A percentile compares a stretch with the other conserved stretches of the same genome.
Conservation (phyloP, 495 filamentous ascomycete species). For the Penicillium cosmopolitanum region DNA sequence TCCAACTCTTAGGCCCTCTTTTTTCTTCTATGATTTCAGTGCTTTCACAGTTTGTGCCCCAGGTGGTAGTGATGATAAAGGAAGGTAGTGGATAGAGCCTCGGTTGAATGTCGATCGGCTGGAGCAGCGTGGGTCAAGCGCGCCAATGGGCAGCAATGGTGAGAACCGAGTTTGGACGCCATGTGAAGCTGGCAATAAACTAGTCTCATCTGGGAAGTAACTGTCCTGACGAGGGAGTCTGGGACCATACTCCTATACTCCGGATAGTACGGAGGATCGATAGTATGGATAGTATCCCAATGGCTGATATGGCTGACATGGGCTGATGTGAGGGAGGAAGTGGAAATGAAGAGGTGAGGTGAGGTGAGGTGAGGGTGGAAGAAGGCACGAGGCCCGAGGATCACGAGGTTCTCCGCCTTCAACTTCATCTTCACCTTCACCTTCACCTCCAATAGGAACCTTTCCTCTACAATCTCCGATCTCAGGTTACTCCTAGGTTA, state of each 20-base stretch:
- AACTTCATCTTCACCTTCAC: background rate
- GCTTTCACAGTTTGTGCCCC: background rate
- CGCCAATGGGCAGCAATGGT: background rate
- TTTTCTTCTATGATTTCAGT: background rate
- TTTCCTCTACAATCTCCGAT: background rate
- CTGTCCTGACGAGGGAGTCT: background rate
- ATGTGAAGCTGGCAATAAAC: conserved; percentile 22
- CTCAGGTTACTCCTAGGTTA: background rate
- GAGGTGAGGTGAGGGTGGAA: background rate
- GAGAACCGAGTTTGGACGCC: conserved; percentile 26
- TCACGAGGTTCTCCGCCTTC: background rate
- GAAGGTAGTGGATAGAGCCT: conserved; percentile 12
- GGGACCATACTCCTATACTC: background rate
- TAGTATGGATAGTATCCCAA: too few species aligned
- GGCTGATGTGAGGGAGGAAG: background rate
- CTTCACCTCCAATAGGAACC: background rate
- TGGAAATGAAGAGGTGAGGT: background rate
- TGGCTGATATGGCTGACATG: too few species aligned
- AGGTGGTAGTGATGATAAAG: background rate
- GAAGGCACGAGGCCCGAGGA: too few species aligned
- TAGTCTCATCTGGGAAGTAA: conserved; percentile 13
- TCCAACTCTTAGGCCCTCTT: background rate
- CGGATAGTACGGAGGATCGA: too few species aligned
- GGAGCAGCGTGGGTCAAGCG: conserved; percentile 2
- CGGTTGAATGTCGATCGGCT: conserved; percentile 10